A percentile compares a stretch with the other conserved stretches of the same genome.
Conservation (phyloP, 2,329 filamentous ascomycete species). For the Leptodontidium sp. region DNA sequence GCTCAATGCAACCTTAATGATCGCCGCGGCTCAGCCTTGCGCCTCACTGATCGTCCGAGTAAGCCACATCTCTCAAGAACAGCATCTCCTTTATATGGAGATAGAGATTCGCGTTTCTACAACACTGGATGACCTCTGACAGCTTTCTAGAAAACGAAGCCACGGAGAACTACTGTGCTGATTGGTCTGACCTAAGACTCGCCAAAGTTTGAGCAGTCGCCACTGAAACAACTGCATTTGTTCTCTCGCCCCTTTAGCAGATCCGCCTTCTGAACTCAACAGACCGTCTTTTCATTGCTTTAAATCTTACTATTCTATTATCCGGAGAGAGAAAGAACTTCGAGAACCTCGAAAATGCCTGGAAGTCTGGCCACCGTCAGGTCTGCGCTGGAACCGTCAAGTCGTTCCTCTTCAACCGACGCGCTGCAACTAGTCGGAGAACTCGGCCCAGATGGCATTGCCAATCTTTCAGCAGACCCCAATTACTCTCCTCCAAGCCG, state of each 20-base stretch:
- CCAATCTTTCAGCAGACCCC: slow-evolving; percentile 32
- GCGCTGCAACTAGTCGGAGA: slow-evolving; percentile 34
- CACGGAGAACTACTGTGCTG: background rate
- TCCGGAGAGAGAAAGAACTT: background rate
- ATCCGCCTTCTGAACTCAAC: background rate
- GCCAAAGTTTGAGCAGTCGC: background rate
- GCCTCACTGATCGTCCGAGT: slow-evolving; percentile 10
- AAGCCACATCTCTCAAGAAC: slow-evolving; percentile 13
- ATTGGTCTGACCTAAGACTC: background rate
- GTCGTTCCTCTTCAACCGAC: slow-evolving; percentile 35
- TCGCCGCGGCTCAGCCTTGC: slow-evolving; percentile 17
- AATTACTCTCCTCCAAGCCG: slow-evolving; percentile 18
- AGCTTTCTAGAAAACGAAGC: background rate
- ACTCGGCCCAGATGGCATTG: slow-evolving; percentile 38
- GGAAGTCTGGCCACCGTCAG: background rate
- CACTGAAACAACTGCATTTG: background rate
- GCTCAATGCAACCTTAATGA: slow-evolving; percentile 12
- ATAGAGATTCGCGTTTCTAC: background rate
- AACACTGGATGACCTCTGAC: background rate
- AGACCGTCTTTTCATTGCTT: background rate
- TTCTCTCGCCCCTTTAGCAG: background rate
- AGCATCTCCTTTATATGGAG: background rate
- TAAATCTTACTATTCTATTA: background rate
- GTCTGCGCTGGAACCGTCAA: slow-evolving; percentile 6
- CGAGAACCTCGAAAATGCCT: background rate